A percentile compares a stretch with the other conserved stretches of the same genome.
phyloP scores from a whole-genome alignment of 352 stramenopile genomes.

The Phytophthora tentaculata region DNA sequence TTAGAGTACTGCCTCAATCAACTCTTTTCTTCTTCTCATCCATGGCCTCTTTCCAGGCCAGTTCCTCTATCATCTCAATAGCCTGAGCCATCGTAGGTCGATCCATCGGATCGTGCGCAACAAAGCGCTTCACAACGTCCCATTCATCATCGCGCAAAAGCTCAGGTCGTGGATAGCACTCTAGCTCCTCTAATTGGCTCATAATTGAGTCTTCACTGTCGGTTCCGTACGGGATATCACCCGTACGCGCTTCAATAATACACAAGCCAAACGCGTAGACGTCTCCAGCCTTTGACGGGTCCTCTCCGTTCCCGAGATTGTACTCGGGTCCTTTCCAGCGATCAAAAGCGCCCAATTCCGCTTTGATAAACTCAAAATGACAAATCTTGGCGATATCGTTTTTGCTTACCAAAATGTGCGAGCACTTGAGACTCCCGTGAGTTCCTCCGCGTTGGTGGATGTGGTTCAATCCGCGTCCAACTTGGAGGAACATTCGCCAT shows the following conservation, averaged over 20 bases:
- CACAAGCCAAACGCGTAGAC: constrained; percentile 36
- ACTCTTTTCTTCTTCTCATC: constrained; percentile 21
- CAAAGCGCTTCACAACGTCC: constrained; percentile 26
- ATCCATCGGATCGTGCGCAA: constrained; percentile 21
- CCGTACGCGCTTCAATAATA: constrained; percentile 33
- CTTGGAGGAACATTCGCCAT: constrained; percentile 37
- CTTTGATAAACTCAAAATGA: constrained; percentile 31
- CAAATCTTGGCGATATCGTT: constrained; percentile 24
- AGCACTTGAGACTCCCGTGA: constrained; percentile 32
- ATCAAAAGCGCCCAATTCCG: constrained; percentile 10
- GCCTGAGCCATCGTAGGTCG: constrained; percentile 25
- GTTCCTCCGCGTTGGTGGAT: constrained; percentile 22
- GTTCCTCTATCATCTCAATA: constrained; percentile 30
- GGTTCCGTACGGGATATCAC: constrained; percentile 25
- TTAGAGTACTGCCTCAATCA: too few species aligned
- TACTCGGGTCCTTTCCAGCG: constrained; percentile 35
- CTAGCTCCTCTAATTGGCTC: constrained; percentile 6
- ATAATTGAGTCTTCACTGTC: constrained; percentile 20
- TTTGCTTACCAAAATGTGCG: constrained; percentile 27
- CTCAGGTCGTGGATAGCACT: constrained; percentile 28
- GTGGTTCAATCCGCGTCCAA: constrained; percentile 21
- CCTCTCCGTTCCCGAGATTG: constrained; percentile 14
- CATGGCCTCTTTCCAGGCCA: constrained; percentile 21
- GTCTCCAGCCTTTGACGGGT: constrained; percentile 28
- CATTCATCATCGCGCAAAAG: constrained; percentile 33